These are phyloP conservation scores for Fraxinus nigra DNA, from an alignment of 305 asterid species.

Conservation along the genomic window DNA sequence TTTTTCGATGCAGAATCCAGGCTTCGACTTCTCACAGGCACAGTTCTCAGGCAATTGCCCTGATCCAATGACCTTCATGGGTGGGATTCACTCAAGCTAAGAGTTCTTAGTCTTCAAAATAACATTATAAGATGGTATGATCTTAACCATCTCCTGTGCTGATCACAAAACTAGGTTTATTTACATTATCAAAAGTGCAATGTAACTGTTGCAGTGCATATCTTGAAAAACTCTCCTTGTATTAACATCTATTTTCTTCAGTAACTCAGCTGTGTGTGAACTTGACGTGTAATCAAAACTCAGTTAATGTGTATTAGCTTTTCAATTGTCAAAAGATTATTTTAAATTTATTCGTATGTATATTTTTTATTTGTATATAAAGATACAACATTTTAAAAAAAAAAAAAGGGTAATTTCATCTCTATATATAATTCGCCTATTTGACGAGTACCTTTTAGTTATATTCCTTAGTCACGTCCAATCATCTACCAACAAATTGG, in stretches of 20 bases:
- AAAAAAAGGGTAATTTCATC: too few relatives aligned
- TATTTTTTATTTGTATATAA: too few relatives aligned
- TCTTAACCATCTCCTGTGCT: not conserved
- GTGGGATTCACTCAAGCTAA: constrained; percentile 53
- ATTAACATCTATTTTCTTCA: not conserved
- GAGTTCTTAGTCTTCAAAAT: not conserved
- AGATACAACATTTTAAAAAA: too few relatives aligned
- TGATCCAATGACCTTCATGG: constrained; percentile 76
- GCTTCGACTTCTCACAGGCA: constrained; percentile 76
- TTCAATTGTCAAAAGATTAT: too few relatives aligned
- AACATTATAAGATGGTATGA: not conserved
- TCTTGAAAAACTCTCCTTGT: not conserved
- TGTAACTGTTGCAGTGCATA: not conserved
- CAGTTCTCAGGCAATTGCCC: constrained; percentile 72
- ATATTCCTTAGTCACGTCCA: too few relatives aligned
- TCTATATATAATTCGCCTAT: too few relatives aligned
- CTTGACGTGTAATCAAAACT: not conserved
- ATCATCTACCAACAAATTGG: too few relatives aligned
- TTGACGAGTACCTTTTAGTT: too few relatives aligned
- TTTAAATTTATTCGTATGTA: too few relatives aligned
- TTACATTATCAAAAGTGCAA: not conserved
- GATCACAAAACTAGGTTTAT: not conserved
- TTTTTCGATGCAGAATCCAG: constrained; percentile 57
- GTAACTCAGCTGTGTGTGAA: not conserved
- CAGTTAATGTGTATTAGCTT: too few relatives aligned